Evolutionary conservation across 2,329 filamentous ascomycete species (phyloP).

Genomic region (Colletotrichum noveboracense): DNA sequence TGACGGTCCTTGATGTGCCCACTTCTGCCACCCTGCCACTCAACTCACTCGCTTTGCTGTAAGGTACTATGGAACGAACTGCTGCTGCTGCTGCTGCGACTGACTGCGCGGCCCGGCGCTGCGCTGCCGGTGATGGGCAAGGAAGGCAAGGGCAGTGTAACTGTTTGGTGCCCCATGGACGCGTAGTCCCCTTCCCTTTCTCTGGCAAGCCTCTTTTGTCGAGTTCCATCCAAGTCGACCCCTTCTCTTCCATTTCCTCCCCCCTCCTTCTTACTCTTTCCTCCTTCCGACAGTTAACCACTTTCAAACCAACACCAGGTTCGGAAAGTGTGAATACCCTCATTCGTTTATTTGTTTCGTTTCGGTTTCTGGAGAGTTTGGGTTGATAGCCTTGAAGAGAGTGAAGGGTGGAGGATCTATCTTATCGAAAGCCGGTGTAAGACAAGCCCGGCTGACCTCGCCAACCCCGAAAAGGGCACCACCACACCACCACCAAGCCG

Average conservation of each 20-base stretch:
- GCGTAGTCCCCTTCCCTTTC: neutral
- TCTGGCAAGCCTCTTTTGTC: neutral
- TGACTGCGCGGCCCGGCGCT: neutral
- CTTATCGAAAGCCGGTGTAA: neutral
- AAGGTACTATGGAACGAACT: neutral
- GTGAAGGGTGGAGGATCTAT: neutral
- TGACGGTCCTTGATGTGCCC: neutral
- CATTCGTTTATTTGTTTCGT: neutral
- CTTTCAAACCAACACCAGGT: neutral
- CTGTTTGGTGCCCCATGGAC: neutral
- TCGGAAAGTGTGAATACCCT: neutral
- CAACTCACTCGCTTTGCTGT: neutral
- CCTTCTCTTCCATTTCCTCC: neutral
- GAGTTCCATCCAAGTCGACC: neutral
- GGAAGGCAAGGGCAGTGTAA: neutral
- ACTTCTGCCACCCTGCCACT: neutral
- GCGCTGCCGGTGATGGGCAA: neutral
- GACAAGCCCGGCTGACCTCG: neutral
- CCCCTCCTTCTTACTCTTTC: neutral
- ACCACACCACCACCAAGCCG: neutral
- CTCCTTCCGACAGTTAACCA: neutral
- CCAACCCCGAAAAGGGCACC: neutral
- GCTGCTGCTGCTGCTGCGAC: neutral
- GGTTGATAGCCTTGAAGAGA: neutral
- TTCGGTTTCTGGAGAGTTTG: neutral